Conservation (phyloP, 2,329 filamentous ascomycete species). For the Venturia nashicola region DNA sequence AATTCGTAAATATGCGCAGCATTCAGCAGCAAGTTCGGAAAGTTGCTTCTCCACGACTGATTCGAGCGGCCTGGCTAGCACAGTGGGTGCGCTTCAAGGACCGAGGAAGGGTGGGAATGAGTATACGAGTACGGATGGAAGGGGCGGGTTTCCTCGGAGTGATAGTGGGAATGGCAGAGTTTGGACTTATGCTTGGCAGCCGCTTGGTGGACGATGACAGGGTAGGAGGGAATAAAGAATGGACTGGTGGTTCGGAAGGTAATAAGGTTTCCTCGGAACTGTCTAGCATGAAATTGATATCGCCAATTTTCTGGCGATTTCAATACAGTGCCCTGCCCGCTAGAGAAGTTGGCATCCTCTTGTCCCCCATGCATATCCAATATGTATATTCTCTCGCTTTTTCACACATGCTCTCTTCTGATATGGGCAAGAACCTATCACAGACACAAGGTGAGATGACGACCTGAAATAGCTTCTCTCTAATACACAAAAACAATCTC, state of each 20-base stretch:
- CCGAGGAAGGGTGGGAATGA: background rate
- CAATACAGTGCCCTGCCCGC: no score
- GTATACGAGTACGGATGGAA: background rate
- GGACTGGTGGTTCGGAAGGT: no score
- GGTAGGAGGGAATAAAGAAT: background rate
- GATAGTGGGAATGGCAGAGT: background rate
- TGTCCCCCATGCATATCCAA: no score
- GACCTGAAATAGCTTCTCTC: no score
- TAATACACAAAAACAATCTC: no score
- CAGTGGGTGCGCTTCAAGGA: background rate
- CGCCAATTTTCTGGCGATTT: no score
- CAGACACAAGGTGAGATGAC: background rate
- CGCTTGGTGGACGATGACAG: background rate
- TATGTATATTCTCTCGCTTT: no score
- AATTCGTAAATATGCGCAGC: background rate
- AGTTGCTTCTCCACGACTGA: background rate
- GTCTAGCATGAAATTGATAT: no score
- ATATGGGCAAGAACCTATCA: background rate
- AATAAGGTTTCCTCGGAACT: no score
- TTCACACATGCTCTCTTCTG: background rate
- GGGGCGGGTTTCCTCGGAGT: background rate
- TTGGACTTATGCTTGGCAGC: background rate
- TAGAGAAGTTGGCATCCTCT: no score
- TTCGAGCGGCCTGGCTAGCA: background rate
- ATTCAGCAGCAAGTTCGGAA: background rate